Conservation (phyloP, 2,329 filamentous ascomycete genomes). For the Nemania diffusa region DNA sequence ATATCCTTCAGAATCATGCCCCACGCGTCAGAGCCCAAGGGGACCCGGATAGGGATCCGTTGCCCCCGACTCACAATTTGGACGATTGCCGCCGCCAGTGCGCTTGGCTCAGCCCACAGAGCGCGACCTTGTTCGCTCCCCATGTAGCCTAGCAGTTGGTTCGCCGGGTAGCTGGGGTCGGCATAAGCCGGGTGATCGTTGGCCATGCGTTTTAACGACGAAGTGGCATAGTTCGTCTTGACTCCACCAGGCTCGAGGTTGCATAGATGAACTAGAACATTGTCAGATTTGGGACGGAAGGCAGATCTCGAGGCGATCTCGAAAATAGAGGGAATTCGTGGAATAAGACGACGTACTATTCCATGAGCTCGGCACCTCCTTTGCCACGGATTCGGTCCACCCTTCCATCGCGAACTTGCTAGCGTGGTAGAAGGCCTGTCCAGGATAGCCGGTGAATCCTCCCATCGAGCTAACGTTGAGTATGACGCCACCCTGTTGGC, state of each 20-base stretch:
- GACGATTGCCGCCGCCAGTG: conserved; percentile 53
- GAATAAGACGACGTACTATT: conserved; percentile 49
- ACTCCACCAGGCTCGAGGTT: conserved; percentile 56
- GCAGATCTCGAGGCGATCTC: not conserved
- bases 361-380: conserved; percentile 57
- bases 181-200: conserved; percentile 55
- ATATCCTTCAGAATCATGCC: conserved; percentile 49
- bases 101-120: conserved; percentile 50
- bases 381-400: conserved; percentile 57
- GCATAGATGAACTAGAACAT: conserved; percentile 52
- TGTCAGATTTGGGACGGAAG: not conserved
- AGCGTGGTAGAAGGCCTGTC: conserved; percentile 53
- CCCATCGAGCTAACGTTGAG: conserved; percentile 67
- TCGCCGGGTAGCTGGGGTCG: conserved; percentile 43
- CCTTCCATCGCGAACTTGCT: conserved; percentile 60
- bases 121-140: conserved; percentile 39
- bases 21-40: conserved; percentile 54
- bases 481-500: conserved; percentile 59
- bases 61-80: conserved; percentile 48
- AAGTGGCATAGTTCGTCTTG: conserved; percentile 51
- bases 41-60: conserved; percentile 54
- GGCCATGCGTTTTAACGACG: conserved; percentile 46
- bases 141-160: conserved; percentile 48
- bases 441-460: conserved; percentile 51
- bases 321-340: not conserved